These are phyloP conservation scores for Penicillium sp. DNA, from an alignment of 2,329 filamentous ascomycete species.

Conservation along the genomic window DNA sequence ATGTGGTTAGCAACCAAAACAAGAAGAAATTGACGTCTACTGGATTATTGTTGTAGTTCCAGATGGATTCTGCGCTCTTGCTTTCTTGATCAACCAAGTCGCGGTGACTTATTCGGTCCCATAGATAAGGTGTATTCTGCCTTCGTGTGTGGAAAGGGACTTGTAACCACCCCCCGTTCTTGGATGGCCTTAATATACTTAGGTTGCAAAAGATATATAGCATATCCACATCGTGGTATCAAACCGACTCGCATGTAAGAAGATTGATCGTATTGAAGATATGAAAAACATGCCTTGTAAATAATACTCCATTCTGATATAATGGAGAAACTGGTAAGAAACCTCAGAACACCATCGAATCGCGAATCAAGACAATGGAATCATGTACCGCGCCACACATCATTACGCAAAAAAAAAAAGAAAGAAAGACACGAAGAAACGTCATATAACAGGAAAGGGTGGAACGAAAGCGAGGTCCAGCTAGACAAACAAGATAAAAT, in stretches of 20 bases:
- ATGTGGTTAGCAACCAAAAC: too few relatives aligned
- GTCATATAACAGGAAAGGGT: not conserved
- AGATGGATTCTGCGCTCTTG: too few relatives aligned
- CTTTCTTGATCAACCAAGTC: too few relatives aligned
- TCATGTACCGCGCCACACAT: slow-evolving; percentile 21
- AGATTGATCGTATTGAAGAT: not conserved
- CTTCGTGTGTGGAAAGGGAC: slow-evolving; percentile 18
- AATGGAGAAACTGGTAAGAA: not conserved
- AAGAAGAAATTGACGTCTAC: too few relatives aligned
- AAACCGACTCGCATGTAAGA: not conserved
- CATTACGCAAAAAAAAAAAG: slow-evolving; percentile 9
- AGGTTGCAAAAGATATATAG: too few relatives aligned
- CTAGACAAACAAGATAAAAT: not conserved
- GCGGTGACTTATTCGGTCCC: too few relatives aligned
- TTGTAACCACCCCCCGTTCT: slow-evolving; percentile 13
- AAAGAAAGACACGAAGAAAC: slow-evolving; percentile 1
- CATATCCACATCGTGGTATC: too few relatives aligned
- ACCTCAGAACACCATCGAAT: slow-evolving; percentile 17
- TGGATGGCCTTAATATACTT: too few relatives aligned
- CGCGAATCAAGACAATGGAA: slow-evolving; percentile 8
- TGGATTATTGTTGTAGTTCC: too few relatives aligned
- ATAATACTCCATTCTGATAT: not conserved
- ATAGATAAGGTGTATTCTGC: too few relatives aligned
- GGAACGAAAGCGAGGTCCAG: slow-evolving; percentile 4
- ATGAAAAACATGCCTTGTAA: not conserved